Evolutionary conservation across 495 filamentous ascomycete species (phyloP).

Genomic region (Cryomyces antarcticus): DNA sequence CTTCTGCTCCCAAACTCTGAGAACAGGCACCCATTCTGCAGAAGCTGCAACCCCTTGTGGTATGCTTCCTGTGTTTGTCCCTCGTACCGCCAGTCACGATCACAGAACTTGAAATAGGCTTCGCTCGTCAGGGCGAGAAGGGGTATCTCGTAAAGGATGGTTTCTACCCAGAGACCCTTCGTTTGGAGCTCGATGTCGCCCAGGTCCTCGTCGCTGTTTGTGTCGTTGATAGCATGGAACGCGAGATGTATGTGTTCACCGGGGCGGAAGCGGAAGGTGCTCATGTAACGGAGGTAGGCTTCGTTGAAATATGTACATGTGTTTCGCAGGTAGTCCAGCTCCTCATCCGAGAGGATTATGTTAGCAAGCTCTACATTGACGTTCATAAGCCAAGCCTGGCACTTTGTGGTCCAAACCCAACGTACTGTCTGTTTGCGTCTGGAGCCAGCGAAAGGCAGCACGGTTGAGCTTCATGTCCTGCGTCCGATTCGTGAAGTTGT

Average conservation of each 20-base stretch:
- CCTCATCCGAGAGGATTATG: slow-evolving; percentile 54
- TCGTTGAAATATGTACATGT: slow-evolving; percentile 66
- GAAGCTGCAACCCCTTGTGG: slow-evolving; percentile 51
- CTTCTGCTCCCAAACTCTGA: slow-evolving; percentile 88
- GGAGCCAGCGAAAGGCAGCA: slow-evolving; percentile 66
- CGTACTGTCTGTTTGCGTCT: slow-evolving; percentile 59
- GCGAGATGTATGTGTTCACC: slow-evolving; percentile 53
- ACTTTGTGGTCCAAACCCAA: neutral
- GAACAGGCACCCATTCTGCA: slow-evolving; percentile 67
- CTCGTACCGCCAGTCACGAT: slow-evolving; percentile 70
- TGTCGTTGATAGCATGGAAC: slow-evolving; percentile 46
- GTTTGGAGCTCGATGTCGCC: slow-evolving; percentile 58
- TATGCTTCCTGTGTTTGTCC: slow-evolving; percentile 69
- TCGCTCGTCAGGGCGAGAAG: slow-evolving; percentile 80
- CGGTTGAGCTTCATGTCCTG: slow-evolving; percentile 78
- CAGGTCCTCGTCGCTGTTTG: slow-evolving; percentile 42
- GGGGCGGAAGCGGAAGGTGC: slow-evolving; percentile 60
- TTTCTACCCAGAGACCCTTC: slow-evolving; percentile 75
- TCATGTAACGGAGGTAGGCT: slow-evolving; percentile 60
- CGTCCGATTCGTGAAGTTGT: slow-evolving; percentile 87
- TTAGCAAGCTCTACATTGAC: slow-evolving; percentile 44
- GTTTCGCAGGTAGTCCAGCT: slow-evolving; percentile 53
- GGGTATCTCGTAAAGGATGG: slow-evolving; percentile 94
- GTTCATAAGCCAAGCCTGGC: neutral
- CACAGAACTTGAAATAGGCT: slow-evolving; percentile 89